Evolutionary conservation across 2,329 filamentous ascomycete genomes (phyloP).

Genomic region (Neurospora sp.): DNA sequence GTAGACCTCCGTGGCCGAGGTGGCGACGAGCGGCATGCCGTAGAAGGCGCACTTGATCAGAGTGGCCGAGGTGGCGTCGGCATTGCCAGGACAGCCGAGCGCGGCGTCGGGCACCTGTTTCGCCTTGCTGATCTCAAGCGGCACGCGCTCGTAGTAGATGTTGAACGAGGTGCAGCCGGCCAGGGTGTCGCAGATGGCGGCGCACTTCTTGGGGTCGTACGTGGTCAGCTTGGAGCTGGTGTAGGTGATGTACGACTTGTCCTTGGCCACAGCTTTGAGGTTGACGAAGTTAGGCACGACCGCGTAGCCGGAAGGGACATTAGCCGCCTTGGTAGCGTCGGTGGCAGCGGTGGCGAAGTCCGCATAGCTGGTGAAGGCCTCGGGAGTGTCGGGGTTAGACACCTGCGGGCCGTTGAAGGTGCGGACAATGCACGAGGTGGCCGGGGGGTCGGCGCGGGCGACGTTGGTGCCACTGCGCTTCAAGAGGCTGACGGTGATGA

Average conservation of each 20-base stretch:
- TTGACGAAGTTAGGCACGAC: slow-evolving; percentile 8
- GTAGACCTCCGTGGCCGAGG: slow-evolving; percentile 6
- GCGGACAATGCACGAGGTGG: slow-evolving; percentile 5
- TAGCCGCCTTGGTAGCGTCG: neutral
- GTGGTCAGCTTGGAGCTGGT: slow-evolving; percentile 1
- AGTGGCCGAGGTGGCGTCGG: slow-evolving; percentile 8
- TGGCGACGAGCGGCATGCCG: slow-evolving; percentile 4
- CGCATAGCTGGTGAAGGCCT: slow-evolving; percentile 4
- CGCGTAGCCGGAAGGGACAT: slow-evolving; percentile 5
- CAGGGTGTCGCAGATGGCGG: slow-evolving; percentile 6
- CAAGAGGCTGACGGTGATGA: neutral
- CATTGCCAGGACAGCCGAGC: slow-evolving; percentile 7
- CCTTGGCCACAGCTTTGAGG: slow-evolving; percentile 5
- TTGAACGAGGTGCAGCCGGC: slow-evolving; percentile 10
- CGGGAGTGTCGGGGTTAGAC: slow-evolving; percentile 1
- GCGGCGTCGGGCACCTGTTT: slow-evolving; percentile 6
- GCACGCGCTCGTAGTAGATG: slow-evolving; percentile 13
- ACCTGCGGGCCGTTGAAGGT: slow-evolving; percentile 10
- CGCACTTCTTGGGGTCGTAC: slow-evolving; percentile 9
- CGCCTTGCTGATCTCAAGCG: slow-evolving; percentile 7
- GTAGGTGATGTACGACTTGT: slow-evolving; percentile 10
- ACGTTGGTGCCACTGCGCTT: neutral
- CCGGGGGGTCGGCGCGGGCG: neutral
- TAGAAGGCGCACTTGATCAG: slow-evolving; percentile 16
- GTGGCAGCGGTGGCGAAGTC: slow-evolving; percentile 1